Conservation (phyloP, 768 basidiomycete species). For the Candolleomyces efflorescens region DNA sequence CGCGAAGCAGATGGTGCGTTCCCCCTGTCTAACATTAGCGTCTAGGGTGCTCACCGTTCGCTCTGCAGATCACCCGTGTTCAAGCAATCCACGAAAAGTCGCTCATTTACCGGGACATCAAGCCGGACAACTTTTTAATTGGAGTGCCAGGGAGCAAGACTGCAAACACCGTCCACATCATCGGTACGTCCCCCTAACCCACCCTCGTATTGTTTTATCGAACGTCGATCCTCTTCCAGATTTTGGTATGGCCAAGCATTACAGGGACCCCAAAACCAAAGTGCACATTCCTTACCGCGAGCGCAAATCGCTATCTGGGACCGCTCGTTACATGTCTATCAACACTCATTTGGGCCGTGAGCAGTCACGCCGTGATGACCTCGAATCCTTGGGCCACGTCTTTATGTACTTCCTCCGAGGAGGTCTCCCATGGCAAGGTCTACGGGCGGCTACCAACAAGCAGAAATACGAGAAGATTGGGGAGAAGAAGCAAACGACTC, state of each 20-base stretch:
- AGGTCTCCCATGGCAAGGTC: slow-evolving; percentile 96
- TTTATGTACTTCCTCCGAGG: slow-evolving; percentile 99
- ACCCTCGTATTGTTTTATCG: slow-evolving; percentile 9
- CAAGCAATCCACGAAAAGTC: slow-evolving; percentile 99
- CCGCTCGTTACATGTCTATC: slow-evolving; percentile 99
- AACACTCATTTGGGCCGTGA: slow-evolving; percentile 98
- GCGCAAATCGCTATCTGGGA: slow-evolving; percentile 93
- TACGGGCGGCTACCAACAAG: slow-evolving; percentile 98
- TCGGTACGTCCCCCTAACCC: slow-evolving; percentile 52
- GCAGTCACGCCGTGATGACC: slow-evolving; percentile 90
- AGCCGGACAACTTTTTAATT: slow-evolving; percentile 98
- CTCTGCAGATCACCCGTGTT: slow-evolving; percentile 81
- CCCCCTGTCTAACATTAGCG: neutral
- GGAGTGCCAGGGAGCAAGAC: slow-evolving; percentile 90
- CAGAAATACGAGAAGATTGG: slow-evolving; percentile 99
- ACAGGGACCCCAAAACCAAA: slow-evolving; percentile 96
- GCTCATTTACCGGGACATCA: slow-evolving; percentile 97
- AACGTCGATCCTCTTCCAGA: slow-evolving; percentile 41
- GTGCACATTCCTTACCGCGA: slow-evolving; percentile 99
- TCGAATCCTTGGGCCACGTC: slow-evolving; percentile 96
- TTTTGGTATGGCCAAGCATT: slow-evolving; percentile 99
- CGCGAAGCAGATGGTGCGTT: slow-evolving; percentile 91
- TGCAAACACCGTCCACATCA: slow-evolving; percentile 84
- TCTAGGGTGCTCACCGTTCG: neutral
- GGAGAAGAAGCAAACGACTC: slow-evolving; percentile 95